Evolutionary conservation across 805 yeast species (phyloP), one percentile per base, ranked within the genome.

Genomic region (Kuraishia piskuri): DNA sequence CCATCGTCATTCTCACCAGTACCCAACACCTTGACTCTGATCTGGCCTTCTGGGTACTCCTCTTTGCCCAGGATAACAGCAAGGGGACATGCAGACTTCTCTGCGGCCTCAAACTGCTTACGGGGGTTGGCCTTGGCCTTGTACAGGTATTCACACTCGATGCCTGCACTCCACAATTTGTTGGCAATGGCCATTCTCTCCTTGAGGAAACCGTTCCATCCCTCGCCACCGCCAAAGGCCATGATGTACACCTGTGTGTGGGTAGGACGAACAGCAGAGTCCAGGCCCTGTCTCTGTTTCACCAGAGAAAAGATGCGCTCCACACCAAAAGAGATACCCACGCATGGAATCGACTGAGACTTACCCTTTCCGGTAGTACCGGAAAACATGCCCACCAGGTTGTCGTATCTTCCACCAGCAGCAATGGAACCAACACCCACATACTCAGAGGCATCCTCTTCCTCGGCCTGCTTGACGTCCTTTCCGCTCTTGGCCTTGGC

Each of bases 201-300:
- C 54, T 83, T 80, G 63, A 94, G 74, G 73, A 88, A 90, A 6
- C 98, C 99, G 56, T 77, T 83, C 97, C 97, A 91, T 57, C 86
- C 95, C 62, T 88, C 88, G 63, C 98, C 99, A 63, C 97, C 98
- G 59, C 99, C 99, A 65, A 94, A 91, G 1, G 99, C 98, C 97
- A 94, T 91, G 50, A 94, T 86, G 65, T 77, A 94, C 14, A 89
- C 98, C 68, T 94, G 96, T 20, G 99, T 95, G 44, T 92, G 83
- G 25, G 91, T 79, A 37, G 97, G 83, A 61, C 94, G 82, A 54
- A 91, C 76, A 60, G 78, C 75, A 31, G 83, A 83, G 60, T 80
- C 77, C 52, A 82, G 70, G 26, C 80, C 80, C 47, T 79, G 77
- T 67, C 96, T 81, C 51, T 88, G 85, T 68, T 88, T 90, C 62